Conservation (phyloP, 768 basidiomycete genomes). For the Tricholoma sp. region DNA sequence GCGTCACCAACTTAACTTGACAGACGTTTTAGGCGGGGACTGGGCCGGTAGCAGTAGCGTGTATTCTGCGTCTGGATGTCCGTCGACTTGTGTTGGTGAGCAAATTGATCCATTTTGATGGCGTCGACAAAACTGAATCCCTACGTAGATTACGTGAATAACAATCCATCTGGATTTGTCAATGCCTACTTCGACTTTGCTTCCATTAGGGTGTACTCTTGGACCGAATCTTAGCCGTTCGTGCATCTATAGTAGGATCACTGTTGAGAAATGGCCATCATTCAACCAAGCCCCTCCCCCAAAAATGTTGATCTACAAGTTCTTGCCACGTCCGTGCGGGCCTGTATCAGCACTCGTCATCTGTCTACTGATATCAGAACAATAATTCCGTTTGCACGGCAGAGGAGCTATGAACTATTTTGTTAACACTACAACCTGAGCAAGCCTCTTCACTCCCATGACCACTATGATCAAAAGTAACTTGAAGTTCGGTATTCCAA, state of each 20-base stretch:
- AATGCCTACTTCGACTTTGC: slow-evolving; percentile 68
- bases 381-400: too few species aligned
- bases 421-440: too few species aligned
- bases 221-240: not conserved
- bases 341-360: too few species aligned
- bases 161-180: slow-evolving; percentile 56
- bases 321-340: too few species aligned
- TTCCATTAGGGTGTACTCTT: slow-evolving; percentile 38
- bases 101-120: slow-evolving; percentile 4
- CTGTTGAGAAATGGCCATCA: not conserved
- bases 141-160: slow-evolving; percentile 49
- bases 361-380: too few species aligned
- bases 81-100: slow-evolving; percentile 53
- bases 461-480: too few species aligned
- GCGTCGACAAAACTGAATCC: not conserved
- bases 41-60: slow-evolving; percentile 44
- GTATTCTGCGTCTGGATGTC: slow-evolving; percentile 49
- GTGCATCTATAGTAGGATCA: not conserved
- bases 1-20: not conserved
- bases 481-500: too few species aligned
- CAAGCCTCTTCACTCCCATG: too few species aligned
- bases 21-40: slow-evolving; percentile 34
- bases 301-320: too few species aligned
- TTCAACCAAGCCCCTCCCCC: not conserved
- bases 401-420: too few species aligned